A percentile compares a stretch with the other conserved stretches of the same genome.
Conservation (phyloP, 192 early-diverging fungal genomes). For the Gigaspora rosea region DNA sequence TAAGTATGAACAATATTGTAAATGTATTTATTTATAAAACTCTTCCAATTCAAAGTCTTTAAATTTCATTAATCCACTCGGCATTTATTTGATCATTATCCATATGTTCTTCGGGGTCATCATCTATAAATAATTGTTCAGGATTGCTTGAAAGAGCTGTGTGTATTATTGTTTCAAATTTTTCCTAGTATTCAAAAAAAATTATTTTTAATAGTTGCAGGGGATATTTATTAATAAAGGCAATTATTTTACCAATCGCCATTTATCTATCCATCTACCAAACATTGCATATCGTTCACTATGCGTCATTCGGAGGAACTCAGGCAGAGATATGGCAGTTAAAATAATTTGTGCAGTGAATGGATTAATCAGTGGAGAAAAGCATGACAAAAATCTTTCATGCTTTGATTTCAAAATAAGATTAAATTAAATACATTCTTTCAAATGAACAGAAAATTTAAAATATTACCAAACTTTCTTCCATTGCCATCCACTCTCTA, state of each 20-base stretch:
- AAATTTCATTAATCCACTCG: no score
- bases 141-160: neutral
- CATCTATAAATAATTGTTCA: no score
- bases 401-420: conserved; percentile 6
- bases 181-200: neutral
- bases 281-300: neutral
- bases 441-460: neutral
- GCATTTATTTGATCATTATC: no score
- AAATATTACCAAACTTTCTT: conserved; percentile 23
- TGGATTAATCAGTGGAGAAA: conserved; percentile 27
- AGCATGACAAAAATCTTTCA: conserved; percentile 27
- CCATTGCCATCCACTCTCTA: conserved; percentile 23
- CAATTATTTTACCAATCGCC: neutral
- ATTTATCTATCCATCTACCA: conserved; percentile 28
- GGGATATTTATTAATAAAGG: neutral
- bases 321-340: neutral
- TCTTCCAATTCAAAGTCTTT: no score
- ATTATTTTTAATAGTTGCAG: neutral
- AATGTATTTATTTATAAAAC: no score
- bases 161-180: neutral
- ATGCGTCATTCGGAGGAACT: conserved; percentile 30
- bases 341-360: conserved; percentile 31
- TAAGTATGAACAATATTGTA: no score
- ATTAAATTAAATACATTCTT: neutral
- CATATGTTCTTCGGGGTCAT: no score